Percentiles rank a stretch among this genome's conserved stretches.
Conservation (phyloP, 208 protist genomes). For the Acanthamoeba lenticulata region DNA sequence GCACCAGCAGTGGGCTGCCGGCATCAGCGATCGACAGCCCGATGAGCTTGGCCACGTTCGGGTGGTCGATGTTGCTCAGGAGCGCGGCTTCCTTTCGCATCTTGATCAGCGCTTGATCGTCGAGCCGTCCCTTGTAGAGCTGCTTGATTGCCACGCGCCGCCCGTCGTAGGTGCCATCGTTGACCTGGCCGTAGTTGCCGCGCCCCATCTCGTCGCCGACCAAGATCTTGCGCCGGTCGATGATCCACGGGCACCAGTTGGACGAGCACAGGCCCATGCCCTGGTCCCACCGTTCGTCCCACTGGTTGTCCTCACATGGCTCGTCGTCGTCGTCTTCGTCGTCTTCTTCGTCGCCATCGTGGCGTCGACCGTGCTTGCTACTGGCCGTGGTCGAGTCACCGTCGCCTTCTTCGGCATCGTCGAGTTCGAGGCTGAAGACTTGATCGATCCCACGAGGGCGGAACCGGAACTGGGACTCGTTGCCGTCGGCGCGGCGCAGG, state of each 20-base stretch:
- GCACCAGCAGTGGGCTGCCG: neutral
- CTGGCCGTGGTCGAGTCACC: neutral
- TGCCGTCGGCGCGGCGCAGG: neutral
- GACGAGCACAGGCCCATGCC: slow-evolving; percentile 45
- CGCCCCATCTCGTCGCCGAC: neutral
- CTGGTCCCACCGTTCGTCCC: neutral
- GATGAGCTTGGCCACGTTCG: slow-evolving; percentile 1
- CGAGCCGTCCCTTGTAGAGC: slow-evolving; percentile 28
- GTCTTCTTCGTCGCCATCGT: neutral
- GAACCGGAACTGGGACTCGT: neutral
- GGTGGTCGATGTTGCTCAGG: slow-evolving; percentile 13
- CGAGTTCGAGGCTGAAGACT: neutral
- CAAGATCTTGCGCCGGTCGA: slow-evolving; percentile 30
- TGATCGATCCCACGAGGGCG: neutral
- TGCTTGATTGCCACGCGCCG: neutral
- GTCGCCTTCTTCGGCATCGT: neutral
- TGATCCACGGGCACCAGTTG: slow-evolving; percentile 47
- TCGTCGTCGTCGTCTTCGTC: neutral
- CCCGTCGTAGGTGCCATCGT: neutral
- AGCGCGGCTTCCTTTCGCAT: slow-evolving; percentile 37
- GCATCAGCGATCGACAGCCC: neutral
- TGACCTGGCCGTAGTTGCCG: slow-evolving; percentile 6
- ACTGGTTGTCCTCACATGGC: neutral
- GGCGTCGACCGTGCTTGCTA: neutral
- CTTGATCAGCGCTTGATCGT: neutral